Evolutionary conservation across 345 rosid genomes (phyloP).

Genomic region (Camelina sativa): DNA sequence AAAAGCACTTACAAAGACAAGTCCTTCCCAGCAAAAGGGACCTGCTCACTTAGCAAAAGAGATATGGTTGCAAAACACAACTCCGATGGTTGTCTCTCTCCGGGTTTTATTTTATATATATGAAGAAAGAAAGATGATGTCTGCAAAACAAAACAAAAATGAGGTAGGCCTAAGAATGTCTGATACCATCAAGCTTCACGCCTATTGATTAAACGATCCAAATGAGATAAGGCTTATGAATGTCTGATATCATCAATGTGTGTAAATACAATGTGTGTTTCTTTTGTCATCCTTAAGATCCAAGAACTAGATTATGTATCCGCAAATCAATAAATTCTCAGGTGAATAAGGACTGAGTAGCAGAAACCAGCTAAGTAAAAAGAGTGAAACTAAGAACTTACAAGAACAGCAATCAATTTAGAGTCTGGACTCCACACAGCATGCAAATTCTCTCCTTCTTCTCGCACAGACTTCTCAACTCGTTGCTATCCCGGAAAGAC

Average conservation of each 20-base stretch:
- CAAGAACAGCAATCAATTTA: constrained; percentile 82
- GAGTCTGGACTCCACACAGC: constrained; percentile 95
- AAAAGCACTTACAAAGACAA: constrained; percentile 71
- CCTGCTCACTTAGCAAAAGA: constrained; percentile 78
- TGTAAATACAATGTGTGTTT: not conserved
- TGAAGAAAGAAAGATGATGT: constrained; percentile 87
- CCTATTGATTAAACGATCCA: not conserved
- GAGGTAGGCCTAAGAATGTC: too few species aligned
- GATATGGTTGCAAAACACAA: constrained; percentile 67
- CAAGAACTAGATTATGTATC: not conserved
- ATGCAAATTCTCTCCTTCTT: constrained; percentile 83
- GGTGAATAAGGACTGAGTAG: not conserved
- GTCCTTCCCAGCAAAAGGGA: constrained; percentile 73
- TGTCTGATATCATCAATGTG: not conserved
- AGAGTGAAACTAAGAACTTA: constrained; percentile 47
- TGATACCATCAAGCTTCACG: constrained; percentile 2
- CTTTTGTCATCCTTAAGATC: not conserved
- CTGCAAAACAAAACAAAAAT: constrained; percentile 52
- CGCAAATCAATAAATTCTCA: not conserved
- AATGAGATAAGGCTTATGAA: not conserved
- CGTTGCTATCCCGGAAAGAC: constrained; percentile 56
- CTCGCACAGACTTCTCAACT: constrained; percentile 72
- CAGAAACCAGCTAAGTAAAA: not conserved
- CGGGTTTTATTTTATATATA: constrained; percentile 74
- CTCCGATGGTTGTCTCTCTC: constrained; percentile 80